Base-by-base conservation (phyloP, 2,329 filamentous ascomycete genomes). In the Pseudogymnoascus sp. region DNA sequence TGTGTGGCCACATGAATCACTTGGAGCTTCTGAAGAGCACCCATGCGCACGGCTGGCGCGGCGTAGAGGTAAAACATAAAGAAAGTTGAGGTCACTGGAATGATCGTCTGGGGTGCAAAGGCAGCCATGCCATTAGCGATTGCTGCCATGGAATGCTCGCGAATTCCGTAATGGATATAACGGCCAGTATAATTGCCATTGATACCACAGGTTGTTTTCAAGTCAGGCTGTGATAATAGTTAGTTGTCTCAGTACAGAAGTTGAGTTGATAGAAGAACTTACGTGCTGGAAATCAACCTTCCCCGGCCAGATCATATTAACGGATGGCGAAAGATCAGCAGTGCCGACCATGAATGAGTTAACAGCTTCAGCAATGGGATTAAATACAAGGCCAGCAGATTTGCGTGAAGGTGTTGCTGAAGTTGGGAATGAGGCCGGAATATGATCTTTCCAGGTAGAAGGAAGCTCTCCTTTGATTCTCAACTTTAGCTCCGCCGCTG, bases 41-140 rank as follows among this genome's bases (percentile, higher is more conserved):
- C 82, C 82, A 86, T 85, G 14, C 83, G 79, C 1, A 85, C 77
- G 6, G 77, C 82, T 0, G 82, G 78, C 0, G 82, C 82, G 9
- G 82, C 82, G 62, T 82, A 80, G 66, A 81, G 71, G 65, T 85
- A 85, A 70, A 85, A 85, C 80, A 86, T 85, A 74, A 85, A 84
- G 72, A 85, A 86, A 4, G 76, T 78, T 0, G 80, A 80, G 0
- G 82, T 86, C 33, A 85, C 72, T 0, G 82, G 82, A 6, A 86
- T 71, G 64, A 85, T 78, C 0, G 82, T 82, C 28, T 76, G 78
- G 36, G 75, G 79, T 62, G 75, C 73, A 63, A 76, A 86, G 1
- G 84, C 84, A 0, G 84, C 82, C 3, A 86, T 70, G 2, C 83
- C 84, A 68, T 83, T 83, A 7, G 78, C 76, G 25, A 83, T 80